phyloP scores from a whole-genome alignment of 2,329 filamentous ascomycete species.

The Neopestalotiopsis sp. region DNA sequence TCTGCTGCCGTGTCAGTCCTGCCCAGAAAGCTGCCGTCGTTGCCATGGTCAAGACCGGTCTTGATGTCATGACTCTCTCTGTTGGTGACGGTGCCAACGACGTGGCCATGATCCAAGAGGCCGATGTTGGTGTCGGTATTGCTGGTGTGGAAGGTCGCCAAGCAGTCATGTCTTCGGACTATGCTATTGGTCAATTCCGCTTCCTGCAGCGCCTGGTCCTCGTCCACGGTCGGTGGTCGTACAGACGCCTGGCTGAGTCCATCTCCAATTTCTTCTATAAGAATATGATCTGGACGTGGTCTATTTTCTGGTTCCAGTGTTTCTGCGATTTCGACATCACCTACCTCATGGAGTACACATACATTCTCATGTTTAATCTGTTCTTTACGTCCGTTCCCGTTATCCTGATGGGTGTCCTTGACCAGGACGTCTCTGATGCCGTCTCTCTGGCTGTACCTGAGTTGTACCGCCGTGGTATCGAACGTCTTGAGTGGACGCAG shows the following conservation, averaged over 20 bases:
- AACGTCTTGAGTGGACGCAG: conserved; percentile 95
- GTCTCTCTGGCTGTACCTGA: conserved; percentile 95
- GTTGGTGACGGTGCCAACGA: conserved; percentile 95
- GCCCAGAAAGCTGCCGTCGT: conserved; percentile 98
- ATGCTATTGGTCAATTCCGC: conserved; percentile 92
- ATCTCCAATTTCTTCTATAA: conserved; percentile 99
- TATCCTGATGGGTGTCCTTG: conserved; percentile 93
- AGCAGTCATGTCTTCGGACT: conserved; percentile 95
- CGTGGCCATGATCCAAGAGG: conserved; percentile 97
- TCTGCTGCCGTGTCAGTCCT: conserved; percentile 96
- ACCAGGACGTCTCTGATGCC: conserved; percentile 94
- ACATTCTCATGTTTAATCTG: conserved; percentile 95
- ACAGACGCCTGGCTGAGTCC: conserved; percentile 87
- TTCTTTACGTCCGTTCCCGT: conserved; percentile 95
- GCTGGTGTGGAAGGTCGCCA: conserved; percentile 91
- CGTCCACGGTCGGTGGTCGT: conserved; percentile 96
- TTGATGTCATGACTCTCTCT: conserved; percentile 95
- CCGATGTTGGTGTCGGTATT: conserved; percentile 95
- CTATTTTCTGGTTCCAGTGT: conserved; percentile 97
- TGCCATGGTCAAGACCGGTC: conserved; percentile 88
- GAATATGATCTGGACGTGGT: conserved; percentile 97
- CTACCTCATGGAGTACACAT: conserved; percentile 97
- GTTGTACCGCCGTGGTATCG: conserved; percentile 93
- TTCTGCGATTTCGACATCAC: conserved; percentile 96
- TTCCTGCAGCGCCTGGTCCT: conserved; percentile 85